These are phyloP conservation scores for Lodderomyces parapsilosis DNA, from an alignment of 1,139 yeast species.

Conservation along the genomic window DNA sequence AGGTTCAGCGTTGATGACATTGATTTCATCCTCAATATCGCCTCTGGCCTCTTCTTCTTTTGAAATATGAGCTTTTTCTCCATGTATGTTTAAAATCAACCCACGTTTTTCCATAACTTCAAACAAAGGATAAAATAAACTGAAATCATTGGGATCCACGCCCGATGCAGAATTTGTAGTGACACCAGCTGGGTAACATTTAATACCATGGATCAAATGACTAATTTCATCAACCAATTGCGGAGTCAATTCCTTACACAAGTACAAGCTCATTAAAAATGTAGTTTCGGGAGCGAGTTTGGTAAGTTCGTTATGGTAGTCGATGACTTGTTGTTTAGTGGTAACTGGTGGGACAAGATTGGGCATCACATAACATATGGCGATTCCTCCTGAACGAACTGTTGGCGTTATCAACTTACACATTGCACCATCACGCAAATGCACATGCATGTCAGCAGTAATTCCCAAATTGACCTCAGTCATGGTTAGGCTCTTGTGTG, in stretches of 20 bases:
- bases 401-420: slow-evolving; percentile 91
- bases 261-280: slow-evolving; percentile 86
- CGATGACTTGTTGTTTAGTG: slow-evolving; percentile 68
- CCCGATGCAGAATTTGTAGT: slow-evolving; percentile 95
- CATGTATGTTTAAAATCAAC: slow-evolving; percentile 84
- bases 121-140: slow-evolving; percentile 83
- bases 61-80: slow-evolving; percentile 78
- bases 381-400: slow-evolving; percentile 83
- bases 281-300: slow-evolving; percentile 79
- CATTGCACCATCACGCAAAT: slow-evolving; percentile 90
- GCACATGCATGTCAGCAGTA: slow-evolving; percentile 97
- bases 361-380: slow-evolving; percentile 95
- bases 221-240: slow-evolving; percentile 82
- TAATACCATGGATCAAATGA: slow-evolving; percentile 80
- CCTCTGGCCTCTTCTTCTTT: slow-evolving; percentile 33
- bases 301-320: slow-evolving; percentile 66
- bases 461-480: slow-evolving; percentile 62
- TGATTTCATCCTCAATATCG: slow-evolving; percentile 47
- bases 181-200: slow-evolving; percentile 98
- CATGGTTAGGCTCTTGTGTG: slow-evolving; percentile 6
- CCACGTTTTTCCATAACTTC: slow-evolving; percentile 79
- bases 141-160: slow-evolving; percentile 88
- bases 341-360: slow-evolving; percentile 91
- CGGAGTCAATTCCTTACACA: slow-evolving; percentile 77
- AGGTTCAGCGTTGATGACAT: slow-evolving; percentile 92